Evolutionary conservation across 805 yeast genomes (phyloP).

Genomic region (Priceomyces castillae): DNA sequence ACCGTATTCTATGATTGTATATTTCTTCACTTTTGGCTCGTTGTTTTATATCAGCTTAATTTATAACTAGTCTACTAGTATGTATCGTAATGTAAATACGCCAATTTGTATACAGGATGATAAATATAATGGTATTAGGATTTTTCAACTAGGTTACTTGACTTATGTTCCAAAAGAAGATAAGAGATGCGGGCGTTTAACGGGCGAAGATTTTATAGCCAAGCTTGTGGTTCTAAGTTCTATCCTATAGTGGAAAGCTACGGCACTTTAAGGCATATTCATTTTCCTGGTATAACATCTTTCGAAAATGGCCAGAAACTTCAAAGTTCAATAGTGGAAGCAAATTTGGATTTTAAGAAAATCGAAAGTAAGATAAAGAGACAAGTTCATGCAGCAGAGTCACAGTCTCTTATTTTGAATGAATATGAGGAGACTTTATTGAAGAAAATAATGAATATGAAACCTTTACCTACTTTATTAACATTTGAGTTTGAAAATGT

Average conservation of each 20-base stretch:
- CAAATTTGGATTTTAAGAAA: constrained; percentile 56
- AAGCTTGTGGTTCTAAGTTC: constrained; percentile 23
- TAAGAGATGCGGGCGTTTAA: constrained; percentile 3
- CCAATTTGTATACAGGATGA: not conserved
- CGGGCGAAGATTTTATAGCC: constrained; percentile 11
- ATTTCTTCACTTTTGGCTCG: too few relatives aligned
- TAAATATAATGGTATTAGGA: not conserved
- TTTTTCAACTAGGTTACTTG: not conserved
- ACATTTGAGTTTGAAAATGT: constrained; percentile 85
- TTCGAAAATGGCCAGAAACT: constrained; percentile 50
- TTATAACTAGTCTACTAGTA: too few relatives aligned
- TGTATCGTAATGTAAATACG: too few relatives aligned
- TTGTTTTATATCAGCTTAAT: too few relatives aligned
- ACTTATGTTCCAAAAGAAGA: not conserved
- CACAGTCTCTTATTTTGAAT: constrained; percentile 40
- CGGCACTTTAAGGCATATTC: constrained; percentile 38
- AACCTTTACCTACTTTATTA: constrained; percentile 65
- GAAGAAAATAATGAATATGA: constrained; percentile 33
- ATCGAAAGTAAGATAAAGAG: constrained; percentile 47
- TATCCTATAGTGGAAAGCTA: constrained; percentile 31
- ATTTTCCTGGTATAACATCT: constrained; percentile 40
- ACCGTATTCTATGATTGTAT: too few relatives aligned
- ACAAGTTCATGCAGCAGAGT: constrained; percentile 36
- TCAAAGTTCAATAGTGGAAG: constrained; percentile 55
- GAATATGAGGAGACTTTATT: constrained; percentile 48